phyloP scores from a whole-genome alignment of 345 rosid genomes.

The Abelmoschus esculentus region DNA sequence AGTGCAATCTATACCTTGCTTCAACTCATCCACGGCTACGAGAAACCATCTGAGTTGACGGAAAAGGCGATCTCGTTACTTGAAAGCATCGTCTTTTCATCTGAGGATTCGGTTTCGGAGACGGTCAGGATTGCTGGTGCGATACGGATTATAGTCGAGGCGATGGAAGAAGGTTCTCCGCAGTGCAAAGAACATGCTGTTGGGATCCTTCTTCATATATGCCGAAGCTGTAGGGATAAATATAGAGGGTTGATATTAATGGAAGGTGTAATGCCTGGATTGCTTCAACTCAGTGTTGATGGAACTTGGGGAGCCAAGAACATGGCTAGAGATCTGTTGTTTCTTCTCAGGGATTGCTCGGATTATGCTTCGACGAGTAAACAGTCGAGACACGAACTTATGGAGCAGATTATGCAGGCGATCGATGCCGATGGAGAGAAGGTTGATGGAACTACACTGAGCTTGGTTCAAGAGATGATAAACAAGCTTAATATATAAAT shows the following conservation, averaged over 20 bases:
- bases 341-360: slow-evolving; percentile 54
- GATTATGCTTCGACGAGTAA: slow-evolving; percentile 22
- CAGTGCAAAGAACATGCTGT: slow-evolving; percentile 67
- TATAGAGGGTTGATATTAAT: slow-evolving; percentile 56
- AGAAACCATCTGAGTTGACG: slow-evolving; percentile 38
- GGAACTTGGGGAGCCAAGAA: slow-evolving; percentile 61
- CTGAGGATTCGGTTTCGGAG: slow-evolving; percentile 33
- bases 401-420: slow-evolving; percentile 57
- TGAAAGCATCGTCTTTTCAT: slow-evolving; percentile 30
- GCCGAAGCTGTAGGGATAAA: slow-evolving; percentile 55
- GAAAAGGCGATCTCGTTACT: slow-evolving; percentile 60
- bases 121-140: slow-evolving; percentile 12
- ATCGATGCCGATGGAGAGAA: slow-evolving; percentile 58
- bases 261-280: slow-evolving; percentile 76
- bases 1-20: slow-evolving; percentile 46
- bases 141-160: slow-evolving; percentile 35
- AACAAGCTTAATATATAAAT: slow-evolving; percentile 49
- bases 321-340: slow-evolving; percentile 52
- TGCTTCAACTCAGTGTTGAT: slow-evolving; percentile 68
- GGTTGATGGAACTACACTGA: slow-evolving; percentile 34
- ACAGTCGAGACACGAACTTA: slow-evolving; percentile 37
- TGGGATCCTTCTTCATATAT: slow-evolving; percentile 48
- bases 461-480: slow-evolving; percentile 65
- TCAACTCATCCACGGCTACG: slow-evolving; percentile 30
- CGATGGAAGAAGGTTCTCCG: slow-evolving; percentile 61